Base-by-base conservation (phyloP, 345 rosid genomes). In the Dipteronia dyeriana region DNA sequence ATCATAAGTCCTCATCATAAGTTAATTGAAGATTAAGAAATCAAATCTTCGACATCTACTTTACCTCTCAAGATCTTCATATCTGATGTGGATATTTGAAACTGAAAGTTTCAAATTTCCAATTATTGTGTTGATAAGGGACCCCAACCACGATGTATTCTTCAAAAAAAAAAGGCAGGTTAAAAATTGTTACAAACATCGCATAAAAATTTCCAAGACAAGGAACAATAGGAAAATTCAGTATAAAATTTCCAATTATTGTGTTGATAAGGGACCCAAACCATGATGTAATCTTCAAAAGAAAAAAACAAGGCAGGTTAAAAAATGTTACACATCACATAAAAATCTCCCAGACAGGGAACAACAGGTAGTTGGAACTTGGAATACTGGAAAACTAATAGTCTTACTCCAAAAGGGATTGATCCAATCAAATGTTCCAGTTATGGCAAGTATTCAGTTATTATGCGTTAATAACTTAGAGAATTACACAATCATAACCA, bases 31-130 rank as follows among this genome's bases (percentile, higher is more conserved):
- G 69, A 16, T 53, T 22, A 65, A 25, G 49, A 67, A 16, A 73
- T 77, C 39, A 49, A 70, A 61, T 14, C 41, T 51, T 51, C 25
- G 43, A 39, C 67, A 53, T 43, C 41, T 54, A 43, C 75, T 71
- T 71, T 84, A 92, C 99, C 99, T 96, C 87, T 96, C 99, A 75
- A 87, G 85, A 83, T 96, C 99, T 81, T 96, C 99, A 70, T 96
- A 96, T 92, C 99, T 89, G 78, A 96, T 88, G 84, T 96, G 99
- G 79, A 96, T 94, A 85, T 94, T 92, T 83, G 99, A 91, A 80
- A 96, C 90, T 70, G 98, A 96, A 81, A 96, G 95, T 88, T 92
- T 96, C 85, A 96, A 83, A 85, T 96, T 96, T 80, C 99, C 99
- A 79, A 96, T 87, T 76, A 96, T 87, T 25, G 98, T 96, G 86